Evolutionary conservation across 2,329 filamentous ascomycete species (phyloP).

Genomic region (Diplodia intermedia): DNA sequence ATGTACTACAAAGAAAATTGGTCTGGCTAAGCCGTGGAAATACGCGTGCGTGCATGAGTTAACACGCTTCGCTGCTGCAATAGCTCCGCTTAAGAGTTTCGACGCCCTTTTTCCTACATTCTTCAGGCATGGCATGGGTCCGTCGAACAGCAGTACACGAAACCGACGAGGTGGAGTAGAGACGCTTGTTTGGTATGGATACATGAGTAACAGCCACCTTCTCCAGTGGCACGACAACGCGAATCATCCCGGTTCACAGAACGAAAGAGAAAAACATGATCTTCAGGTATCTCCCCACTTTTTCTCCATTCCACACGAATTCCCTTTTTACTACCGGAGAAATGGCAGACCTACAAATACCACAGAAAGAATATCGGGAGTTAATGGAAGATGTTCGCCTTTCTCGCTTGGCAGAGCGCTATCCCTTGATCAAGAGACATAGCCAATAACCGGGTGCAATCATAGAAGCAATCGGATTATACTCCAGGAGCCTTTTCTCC

Average conservation of each 20-base stretch:
- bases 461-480: not conserved
- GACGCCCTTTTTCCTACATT: no score
- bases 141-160: not conserved
- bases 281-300: not conserved
- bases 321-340: not conserved
- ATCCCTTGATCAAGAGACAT: not conserved
- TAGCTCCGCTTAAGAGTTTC: no score
- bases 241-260: not conserved
- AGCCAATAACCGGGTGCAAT: not conserved
- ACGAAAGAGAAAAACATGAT: not conserved
- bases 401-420: not conserved
- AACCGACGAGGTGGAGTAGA: not conserved
- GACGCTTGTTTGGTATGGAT: not conserved
- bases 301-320: not conserved
- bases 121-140: not conserved
- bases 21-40: no score
- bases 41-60: no score
- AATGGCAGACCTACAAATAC: not conserved
- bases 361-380: no score
- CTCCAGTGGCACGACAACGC: not conserved
- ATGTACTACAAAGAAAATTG: not conserved
- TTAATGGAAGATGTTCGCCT: not conserved
- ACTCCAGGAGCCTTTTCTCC: not conserved
- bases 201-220: not conserved
- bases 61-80: no score